A percentile compares a stretch with the other conserved stretches of the same genome.
These are phyloP conservation scores for Debaryomyces robertsiae DNA, from an alignment of 1,139 yeast genomes.

Conservation along the genomic window DNA sequence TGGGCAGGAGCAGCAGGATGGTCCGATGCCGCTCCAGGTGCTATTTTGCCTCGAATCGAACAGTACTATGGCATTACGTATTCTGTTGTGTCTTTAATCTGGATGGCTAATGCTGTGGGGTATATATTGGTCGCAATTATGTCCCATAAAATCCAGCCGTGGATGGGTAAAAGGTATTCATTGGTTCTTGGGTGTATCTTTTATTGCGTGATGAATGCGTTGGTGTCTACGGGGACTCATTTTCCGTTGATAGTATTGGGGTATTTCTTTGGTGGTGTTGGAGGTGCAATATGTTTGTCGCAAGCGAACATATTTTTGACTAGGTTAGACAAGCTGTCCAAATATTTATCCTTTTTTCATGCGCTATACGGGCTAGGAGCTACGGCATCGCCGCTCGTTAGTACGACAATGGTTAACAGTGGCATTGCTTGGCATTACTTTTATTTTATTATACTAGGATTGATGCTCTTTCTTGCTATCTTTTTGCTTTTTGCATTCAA, in stretches of 20 bases:
- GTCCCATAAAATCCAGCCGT: constrained; percentile 41
- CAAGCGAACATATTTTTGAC: constrained; percentile 61
- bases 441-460: constrained; percentile 51
- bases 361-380: constrained; percentile 69
- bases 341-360: constrained; percentile 55
- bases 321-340: constrained; percentile 49
- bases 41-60: constrained; percentile 48
- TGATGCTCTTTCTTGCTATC: constrained; percentile 30
- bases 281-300: constrained; percentile 56
- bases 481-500: constrained; percentile 39
- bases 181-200: constrained; percentile 37
- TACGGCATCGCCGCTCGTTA: constrained; percentile 58
- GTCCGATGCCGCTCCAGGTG: constrained; percentile 52
- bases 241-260: constrained; percentile 51
- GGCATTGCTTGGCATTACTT: constrained; percentile 58
- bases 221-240: constrained; percentile 40
- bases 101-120: constrained; percentile 50
- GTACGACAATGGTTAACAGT: constrained; percentile 51
- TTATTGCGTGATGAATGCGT: constrained; percentile 40
- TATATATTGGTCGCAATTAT: constrained; percentile 45
- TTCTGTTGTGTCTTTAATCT: constrained; percentile 44
- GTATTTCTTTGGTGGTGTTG: constrained; percentile 62
- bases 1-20: constrained; percentile 45
- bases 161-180: constrained; percentile 43
- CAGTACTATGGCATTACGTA: constrained; percentile 36